These are phyloP conservation scores for Melampsora larici-populina DNA, from an alignment of 1,284 basidiomycete species.

Conservation along the genomic window DNA sequence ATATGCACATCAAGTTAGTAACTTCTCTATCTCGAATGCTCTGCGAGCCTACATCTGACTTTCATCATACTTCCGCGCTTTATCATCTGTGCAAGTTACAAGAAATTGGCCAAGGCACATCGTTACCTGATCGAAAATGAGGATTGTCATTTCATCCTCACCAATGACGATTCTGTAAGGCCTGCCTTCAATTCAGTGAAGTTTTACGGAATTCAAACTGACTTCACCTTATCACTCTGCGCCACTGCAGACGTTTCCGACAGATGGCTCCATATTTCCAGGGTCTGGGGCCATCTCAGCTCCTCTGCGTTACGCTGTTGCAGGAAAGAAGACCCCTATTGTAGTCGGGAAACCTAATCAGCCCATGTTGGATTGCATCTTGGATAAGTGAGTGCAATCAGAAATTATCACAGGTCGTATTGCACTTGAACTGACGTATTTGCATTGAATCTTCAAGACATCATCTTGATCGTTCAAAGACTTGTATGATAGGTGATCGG, in stretches of 20 bases:
- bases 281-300: conserved; percentile 75
- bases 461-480: conserved; percentile 74
- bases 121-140: conserved; percentile 78
- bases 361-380: conserved; percentile 91
- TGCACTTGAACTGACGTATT: neutral
- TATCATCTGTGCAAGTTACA: conserved; percentile 69
- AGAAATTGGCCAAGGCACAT: conserved; percentile 88
- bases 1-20: conserved; percentile 51
- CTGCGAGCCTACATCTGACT: neutral
- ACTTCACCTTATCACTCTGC: neutral
- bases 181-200: conserved; percentile 75
- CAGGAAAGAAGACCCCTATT: conserved; percentile 63
- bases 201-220: conserved; percentile 65
- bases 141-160: conserved; percentile 79
- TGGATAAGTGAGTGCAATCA: conserved; percentile 70
- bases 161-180: conserved; percentile 80
- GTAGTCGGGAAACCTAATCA: conserved; percentile 86
- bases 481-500: conserved; percentile 93
- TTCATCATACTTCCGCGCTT: conserved; percentile 24
- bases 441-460: conserved; percentile 60
- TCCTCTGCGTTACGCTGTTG: conserved; percentile 72
- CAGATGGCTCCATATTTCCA: conserved; percentile 41
- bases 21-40: neutral
- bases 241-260: conserved; percentile 29
- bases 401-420: neutral